Evolutionary conservation across 805 yeast species (phyloP).

Genomic region (Ogataea saltuana): DNA sequence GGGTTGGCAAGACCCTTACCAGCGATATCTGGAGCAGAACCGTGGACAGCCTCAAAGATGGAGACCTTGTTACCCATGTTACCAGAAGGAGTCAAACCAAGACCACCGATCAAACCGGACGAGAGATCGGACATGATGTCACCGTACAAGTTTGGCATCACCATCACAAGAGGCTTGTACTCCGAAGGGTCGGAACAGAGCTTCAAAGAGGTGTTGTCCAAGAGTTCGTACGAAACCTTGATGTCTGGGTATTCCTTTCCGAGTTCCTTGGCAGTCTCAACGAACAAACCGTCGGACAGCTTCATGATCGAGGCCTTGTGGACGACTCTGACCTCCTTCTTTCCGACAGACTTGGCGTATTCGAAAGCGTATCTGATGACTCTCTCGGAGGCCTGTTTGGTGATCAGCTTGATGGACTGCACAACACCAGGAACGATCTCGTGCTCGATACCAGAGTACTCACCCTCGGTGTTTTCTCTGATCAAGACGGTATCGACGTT

Average conservation of each 20-base stretch:
- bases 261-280: slow-evolving; percentile 84
- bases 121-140: slow-evolving; percentile 98
- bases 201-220: slow-evolving; percentile 93
- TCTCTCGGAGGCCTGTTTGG: slow-evolving; percentile 94
- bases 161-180: slow-evolving; percentile 85
- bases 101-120: slow-evolving; percentile 97
- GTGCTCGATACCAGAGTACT: slow-evolving; percentile 98
- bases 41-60: slow-evolving; percentile 99
- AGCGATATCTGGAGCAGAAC: slow-evolving; percentile 99
- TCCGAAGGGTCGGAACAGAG: slow-evolving; percentile 86
- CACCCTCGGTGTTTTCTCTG: slow-evolving; percentile 99
- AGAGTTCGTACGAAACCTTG: slow-evolving; percentile 77
- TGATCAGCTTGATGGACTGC: slow-evolving; percentile 95
- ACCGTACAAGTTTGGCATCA: slow-evolving; percentile 99
- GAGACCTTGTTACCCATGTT: slow-evolving; percentile 99
- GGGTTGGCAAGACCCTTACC: slow-evolving; percentile 99
- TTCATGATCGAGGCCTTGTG: slow-evolving; percentile 99
- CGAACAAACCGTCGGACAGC: slow-evolving; percentile 96
- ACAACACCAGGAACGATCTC: slow-evolving; percentile 97
- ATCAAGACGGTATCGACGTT: slow-evolving; percentile 93
- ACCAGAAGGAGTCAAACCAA: slow-evolving; percentile 98
- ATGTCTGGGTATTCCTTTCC: slow-evolving; percentile 92
- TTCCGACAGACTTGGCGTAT: slow-evolving; percentile 86
- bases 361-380: slow-evolving; percentile 97
- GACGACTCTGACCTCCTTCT: slow-evolving; percentile 88